A percentile compares a stretch with the other conserved stretches of the same genome.
Conservation (phyloP, 2,329 filamentous ascomycete genomes). For the Fusarium kyushuense region DNA sequence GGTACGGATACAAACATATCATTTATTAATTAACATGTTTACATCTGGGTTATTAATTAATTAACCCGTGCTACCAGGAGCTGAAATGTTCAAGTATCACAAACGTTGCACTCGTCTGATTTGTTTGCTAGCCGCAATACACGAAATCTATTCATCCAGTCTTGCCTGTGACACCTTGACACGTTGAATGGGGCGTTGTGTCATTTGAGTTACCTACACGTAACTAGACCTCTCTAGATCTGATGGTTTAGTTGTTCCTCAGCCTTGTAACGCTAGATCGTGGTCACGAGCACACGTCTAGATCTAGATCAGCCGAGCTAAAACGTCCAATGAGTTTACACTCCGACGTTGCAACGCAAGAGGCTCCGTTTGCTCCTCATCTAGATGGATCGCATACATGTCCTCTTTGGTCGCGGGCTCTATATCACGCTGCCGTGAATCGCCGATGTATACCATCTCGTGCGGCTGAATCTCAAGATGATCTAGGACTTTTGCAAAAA, state of each 20-base stretch:
- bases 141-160: neutral
- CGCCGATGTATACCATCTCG: slow-evolving; percentile 50
- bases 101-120: slow-evolving; percentile 10
- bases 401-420: slow-evolving; percentile 45
- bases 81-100: slow-evolving; percentile 17
- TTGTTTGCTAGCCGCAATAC: slow-evolving; percentile 27
- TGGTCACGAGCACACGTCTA: slow-evolving; percentile 4
- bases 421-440: slow-evolving; percentile 49
- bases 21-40: too few relatives aligned
- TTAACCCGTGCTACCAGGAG: slow-evolving; percentile 5
- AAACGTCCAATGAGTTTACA: slow-evolving; percentile 30
- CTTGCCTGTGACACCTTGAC: slow-evolving; percentile 22
- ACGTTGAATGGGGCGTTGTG: slow-evolving; percentile 28
- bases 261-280: slow-evolving; percentile 21
- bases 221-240: neutral
- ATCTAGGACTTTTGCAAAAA: slow-evolving; percentile 47
- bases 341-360: slow-evolving; percentile 21
- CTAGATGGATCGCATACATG: slow-evolving; percentile 49
- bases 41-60: neutral
- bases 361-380: slow-evolving; percentile 11
- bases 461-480: slow-evolving; percentile 42
- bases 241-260: slow-evolving; percentile 3
- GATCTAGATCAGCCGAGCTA: slow-evolving; percentile 17
- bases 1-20: too few relatives aligned
- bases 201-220: slow-evolving; percentile 19